phyloP scores from a whole-genome alignment of 1,139 yeast genomes.

The Saccharomyces hybrid region DNA sequence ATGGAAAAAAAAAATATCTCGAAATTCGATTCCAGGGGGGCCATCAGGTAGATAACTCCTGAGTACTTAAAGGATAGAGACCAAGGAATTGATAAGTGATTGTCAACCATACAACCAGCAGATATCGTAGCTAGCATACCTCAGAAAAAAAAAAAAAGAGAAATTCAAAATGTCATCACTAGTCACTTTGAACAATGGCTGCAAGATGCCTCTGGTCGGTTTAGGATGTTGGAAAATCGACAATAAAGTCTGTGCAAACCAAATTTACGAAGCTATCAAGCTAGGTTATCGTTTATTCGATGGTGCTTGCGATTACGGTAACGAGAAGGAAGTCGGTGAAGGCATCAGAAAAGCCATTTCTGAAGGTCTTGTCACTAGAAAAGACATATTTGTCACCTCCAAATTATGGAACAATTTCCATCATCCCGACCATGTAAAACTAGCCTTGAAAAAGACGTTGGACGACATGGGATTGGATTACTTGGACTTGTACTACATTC shows the following conservation, averaged over 20 bases:
- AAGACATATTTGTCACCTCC: conserved; percentile 66
- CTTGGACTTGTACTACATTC: conserved; percentile 67
- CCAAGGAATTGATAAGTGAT: background rate
- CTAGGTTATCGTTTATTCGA: conserved; percentile 69
- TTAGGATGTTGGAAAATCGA: conserved; percentile 65
- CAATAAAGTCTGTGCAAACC: conserved; percentile 48
- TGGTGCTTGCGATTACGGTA: conserved; percentile 74
- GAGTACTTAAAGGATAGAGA: background rate
- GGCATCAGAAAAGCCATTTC: conserved; percentile 58
- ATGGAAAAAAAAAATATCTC: background rate
- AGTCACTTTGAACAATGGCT: conserved; percentile 51
- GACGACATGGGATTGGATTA: conserved; percentile 59
- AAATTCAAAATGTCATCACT: conserved; percentile 15
- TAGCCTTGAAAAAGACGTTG: conserved; percentile 57
- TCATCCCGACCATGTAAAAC: conserved; percentile 43
- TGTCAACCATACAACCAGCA: background rate
- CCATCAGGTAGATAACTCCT: background rate
- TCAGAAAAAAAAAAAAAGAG: background rate
- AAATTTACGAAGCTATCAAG: conserved; percentile 59
- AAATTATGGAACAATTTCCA: conserved; percentile 79
- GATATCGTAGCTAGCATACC: background rate
- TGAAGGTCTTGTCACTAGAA: conserved; percentile 63
- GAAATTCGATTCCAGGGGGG: background rate
- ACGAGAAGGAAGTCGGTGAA: conserved; percentile 65
- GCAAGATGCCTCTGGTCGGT: conserved; percentile 56